Conservation (phyloP, 768 basidiomycete species). For the Leccinum fibrillosum region DNA sequence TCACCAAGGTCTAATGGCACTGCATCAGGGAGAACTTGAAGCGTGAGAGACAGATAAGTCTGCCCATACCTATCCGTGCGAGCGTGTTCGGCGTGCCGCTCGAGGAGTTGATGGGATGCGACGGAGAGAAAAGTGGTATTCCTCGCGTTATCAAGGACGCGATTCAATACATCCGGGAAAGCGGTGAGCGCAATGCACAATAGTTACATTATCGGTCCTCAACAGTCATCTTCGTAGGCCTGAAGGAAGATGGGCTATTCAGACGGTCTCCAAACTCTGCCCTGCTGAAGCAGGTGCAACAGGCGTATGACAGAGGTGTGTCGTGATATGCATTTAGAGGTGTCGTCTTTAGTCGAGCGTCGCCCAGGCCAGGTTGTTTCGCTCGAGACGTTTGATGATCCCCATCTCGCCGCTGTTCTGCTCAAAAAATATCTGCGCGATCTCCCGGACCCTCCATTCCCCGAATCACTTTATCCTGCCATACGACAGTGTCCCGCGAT, state of each 20-base stretch:
- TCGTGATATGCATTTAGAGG: not conserved
- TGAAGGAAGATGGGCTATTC: conserved; percentile 79
- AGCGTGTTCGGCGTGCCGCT: conserved; percentile 77
- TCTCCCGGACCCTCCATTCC: conserved; percentile 75
- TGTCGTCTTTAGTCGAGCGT: conserved; percentile 8
- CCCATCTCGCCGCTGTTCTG: conserved; percentile 79
- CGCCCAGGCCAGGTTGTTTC: conserved; percentile 71
- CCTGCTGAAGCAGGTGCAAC: conserved; percentile 68
- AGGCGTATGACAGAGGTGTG: conserved; percentile 80
- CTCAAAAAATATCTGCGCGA: conserved; percentile 85
- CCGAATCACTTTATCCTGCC: conserved; percentile 60
- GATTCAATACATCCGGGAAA: conserved; percentile 65
- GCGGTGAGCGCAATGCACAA: conserved; percentile 31
- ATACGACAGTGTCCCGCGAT: conserved; percentile 67
- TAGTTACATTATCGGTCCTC: not conserved
- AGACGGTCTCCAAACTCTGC: conserved; percentile 74
- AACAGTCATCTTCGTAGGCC: conserved; percentile 28
- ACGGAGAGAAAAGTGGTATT: conserved; percentile 80
- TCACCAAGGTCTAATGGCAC: not conserved
- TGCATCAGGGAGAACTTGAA: conserved; percentile 69
- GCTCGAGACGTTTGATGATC: conserved; percentile 69
- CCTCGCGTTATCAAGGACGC: conserved; percentile 78
- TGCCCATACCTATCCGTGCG: conserved; percentile 61
- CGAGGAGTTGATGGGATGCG: conserved; percentile 78
- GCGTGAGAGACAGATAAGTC: conserved; percentile 62